Evolutionary conservation across 2,329 filamentous ascomycete species (phyloP), one percentile per base, ranked within the genome.

Genomic region (Xylariaceae sp.): DNA sequence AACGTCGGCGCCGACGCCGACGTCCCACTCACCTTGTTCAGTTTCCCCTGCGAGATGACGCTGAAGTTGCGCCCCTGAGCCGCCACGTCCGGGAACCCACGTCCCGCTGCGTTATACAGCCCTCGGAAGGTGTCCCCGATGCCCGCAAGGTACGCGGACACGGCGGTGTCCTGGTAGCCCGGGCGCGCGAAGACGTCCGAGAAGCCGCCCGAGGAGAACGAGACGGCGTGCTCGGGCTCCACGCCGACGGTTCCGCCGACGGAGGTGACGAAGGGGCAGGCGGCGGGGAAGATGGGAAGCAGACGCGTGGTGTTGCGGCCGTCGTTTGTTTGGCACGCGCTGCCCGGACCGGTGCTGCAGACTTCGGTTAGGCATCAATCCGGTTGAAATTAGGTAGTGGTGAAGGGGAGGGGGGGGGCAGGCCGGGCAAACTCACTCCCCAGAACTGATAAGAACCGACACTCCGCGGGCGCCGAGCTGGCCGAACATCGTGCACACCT

Each of bases 1-100:
- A 88, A 81, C 0, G 85, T 75, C 0, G 89, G 89, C 0, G 83
- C 75, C 2, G 87, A 81, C 0, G 87, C 86, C 53, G 77, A 79
- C 0, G 73, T 76, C 19, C 74, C 74, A 45, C 46, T 72, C 70
- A 61, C 74, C 67, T 52, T 71, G 68, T 59, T 73, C 68, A 67
- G 52, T 20, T 54, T 57, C 40, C 70, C 69, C 26, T 67, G 62
- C 4, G 65, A 49, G 4, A 70, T 47, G 40, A 74, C 69, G 23
- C 63, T 69, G 52, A 70, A 70, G 2, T 65, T 68, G 32, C 66
- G 65, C 4, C 69, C 71, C 42, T 89, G 83, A 14, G 84, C 84
- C 1, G 85, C 74, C 12, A 89, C 76, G 63, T 89, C 86, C 0
- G 86, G 85, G 59, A 85, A 83, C 0, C 74, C 87, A 54, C 86